A percentile compares a stretch with the other conserved stretches of the same genome.
phyloP scores from a whole-genome alignment of 345 rosid species.

The Syzygium jambos region DNA sequence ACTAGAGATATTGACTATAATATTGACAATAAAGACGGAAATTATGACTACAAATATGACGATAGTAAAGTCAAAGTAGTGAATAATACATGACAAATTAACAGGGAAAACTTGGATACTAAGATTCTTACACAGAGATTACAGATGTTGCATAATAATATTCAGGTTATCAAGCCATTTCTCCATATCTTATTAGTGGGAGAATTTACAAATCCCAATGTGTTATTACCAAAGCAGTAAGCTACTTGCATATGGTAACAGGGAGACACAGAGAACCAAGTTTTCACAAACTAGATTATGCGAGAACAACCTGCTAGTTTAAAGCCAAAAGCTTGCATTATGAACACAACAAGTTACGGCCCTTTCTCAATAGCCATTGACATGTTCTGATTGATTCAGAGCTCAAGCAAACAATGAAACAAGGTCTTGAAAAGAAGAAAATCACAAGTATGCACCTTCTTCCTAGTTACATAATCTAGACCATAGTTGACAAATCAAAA shows the following conservation, averaged over 20 bases:
- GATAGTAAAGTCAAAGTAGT: neutral
- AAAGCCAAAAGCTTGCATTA: neutral
- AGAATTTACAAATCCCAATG: neutral
- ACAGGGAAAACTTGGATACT: neutral
- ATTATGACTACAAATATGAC: neutral
- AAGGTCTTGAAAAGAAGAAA: neutral
- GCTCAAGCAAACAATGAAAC: neutral
- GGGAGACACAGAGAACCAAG: neutral
- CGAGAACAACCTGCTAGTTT: neutral
- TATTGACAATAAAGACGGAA: neutral
- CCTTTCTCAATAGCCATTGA: neutral
- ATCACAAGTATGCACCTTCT: neutral
- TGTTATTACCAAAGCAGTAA: neutral
- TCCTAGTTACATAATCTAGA: neutral
- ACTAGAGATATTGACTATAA: neutral
- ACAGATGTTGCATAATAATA: neutral
- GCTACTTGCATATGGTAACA: neutral
- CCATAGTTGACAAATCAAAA: neutral
- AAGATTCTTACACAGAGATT: neutral
- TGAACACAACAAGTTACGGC: neutral
- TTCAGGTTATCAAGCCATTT: neutral
- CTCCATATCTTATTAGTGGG: neutral
- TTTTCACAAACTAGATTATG: neutral
- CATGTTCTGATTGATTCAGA: neutral
- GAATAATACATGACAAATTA: neutral